Evolutionary conservation across 805 yeast species (phyloP).

Genomic region (Ogataea dorogensis): DNA sequence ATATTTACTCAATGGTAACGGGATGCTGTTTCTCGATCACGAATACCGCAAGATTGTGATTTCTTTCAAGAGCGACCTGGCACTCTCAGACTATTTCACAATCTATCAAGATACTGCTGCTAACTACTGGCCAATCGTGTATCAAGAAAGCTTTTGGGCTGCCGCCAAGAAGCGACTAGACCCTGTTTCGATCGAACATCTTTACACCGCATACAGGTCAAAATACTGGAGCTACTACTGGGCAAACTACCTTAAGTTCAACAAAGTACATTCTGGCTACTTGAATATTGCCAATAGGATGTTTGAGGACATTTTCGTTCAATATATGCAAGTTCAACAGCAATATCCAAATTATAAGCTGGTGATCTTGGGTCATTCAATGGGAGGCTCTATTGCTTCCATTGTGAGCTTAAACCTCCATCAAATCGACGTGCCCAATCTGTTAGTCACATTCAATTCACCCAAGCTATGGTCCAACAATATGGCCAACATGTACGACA

Average conservation of each 20-base stretch:
- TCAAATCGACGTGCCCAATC: slow-evolving; percentile 16
- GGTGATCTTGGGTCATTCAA: slow-evolving; percentile 21
- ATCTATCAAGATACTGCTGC: slow-evolving; percentile 19
- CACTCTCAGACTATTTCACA: slow-evolving; percentile 21
- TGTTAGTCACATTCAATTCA: slow-evolving; percentile 21
- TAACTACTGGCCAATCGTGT: slow-evolving; percentile 21
- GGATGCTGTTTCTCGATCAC: slow-evolving; percentile 21
- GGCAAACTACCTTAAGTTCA: slow-evolving; percentile 14
- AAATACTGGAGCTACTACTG: slow-evolving; percentile 23
- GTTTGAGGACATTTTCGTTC: slow-evolving; percentile 21
- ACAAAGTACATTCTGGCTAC: slow-evolving; percentile 24
- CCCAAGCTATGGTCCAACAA: slow-evolving; percentile 23
- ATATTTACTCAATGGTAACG: slow-evolving; percentile 19
- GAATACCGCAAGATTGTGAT: slow-evolving; percentile 18
- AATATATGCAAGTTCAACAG: slow-evolving; percentile 12
- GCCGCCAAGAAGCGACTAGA: slow-evolving; percentile 9
- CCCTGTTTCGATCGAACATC: slow-evolving; percentile 1
- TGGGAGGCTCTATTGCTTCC: slow-evolving; percentile 26
- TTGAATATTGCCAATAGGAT: slow-evolving; percentile 20
- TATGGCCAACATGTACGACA: slow-evolving; percentile 22
- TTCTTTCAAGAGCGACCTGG: slow-evolving; percentile 20
- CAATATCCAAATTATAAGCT: slow-evolving; percentile 17
- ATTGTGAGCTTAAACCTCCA: slow-evolving; percentile 19
- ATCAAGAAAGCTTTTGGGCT: slow-evolving; percentile 19
- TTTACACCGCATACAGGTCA: slow-evolving; percentile 10